Conservation (phyloP, 78 protist genomes). For the Dictyostelium capitatum region DNA sequence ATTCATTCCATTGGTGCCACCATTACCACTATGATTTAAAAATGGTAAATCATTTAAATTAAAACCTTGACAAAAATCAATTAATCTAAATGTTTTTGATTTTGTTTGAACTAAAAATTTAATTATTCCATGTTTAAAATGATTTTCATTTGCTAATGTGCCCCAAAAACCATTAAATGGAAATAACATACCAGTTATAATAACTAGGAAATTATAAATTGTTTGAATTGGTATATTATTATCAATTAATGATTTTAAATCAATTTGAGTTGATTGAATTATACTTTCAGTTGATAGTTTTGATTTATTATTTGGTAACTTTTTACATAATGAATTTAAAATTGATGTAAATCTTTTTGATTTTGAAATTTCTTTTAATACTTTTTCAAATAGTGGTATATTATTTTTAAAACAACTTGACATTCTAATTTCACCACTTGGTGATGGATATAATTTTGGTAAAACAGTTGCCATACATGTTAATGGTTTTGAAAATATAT, state of each 20-base stretch:
- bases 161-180: neutral
- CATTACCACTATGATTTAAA: too few species aligned
- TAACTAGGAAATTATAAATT: neutral
- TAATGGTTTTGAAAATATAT: neutral
- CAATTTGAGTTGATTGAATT: neutral
- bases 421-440: slow-evolving; percentile 8
- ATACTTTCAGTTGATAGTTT: neutral
- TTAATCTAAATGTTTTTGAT: neutral
- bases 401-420: neutral
- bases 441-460: neutral
- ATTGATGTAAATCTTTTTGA: neutral
- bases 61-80: neutral
- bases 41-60: neutral
- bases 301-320: neutral
- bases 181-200: neutral
- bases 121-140: neutral
- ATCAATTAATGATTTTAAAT: slow-evolving; percentile 6
- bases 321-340: neutral
- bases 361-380: neutral
- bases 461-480: neutral
- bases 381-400: neutral
- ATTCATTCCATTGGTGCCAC: too few species aligned
- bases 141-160: neutral
- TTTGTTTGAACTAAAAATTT: neutral
- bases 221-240: neutral